Evolutionary conservation across 164 flowering plant genomes (phyloP), one percentile per base, ranked within the genome.

Genomic region (Aristolochia contorta): DNA sequence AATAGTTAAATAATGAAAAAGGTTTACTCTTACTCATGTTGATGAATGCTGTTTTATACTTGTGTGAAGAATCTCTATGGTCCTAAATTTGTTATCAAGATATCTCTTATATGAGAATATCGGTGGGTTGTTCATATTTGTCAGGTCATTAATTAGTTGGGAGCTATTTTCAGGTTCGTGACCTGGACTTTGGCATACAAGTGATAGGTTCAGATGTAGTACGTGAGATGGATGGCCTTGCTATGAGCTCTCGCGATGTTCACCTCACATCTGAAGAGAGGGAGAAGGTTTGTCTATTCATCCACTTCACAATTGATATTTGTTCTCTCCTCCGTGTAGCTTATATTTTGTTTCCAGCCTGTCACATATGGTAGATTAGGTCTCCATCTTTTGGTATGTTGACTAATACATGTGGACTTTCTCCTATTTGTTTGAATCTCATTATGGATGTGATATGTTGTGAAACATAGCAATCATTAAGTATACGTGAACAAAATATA

Each of bases 161-260:
- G 16, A 16, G 9, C 54, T 61, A n/a, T 21, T 33, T 19, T 69
- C 54, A 94, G 99, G 99, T 91, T 58, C 84, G 91, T 62, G 96
- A 94, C 75, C 91, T 94, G 60, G 95, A 94, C 59, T 91, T 90
- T 69, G 60, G 83, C 50, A 69, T 91, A 22, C 58, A 74, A 56
- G 70, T 91, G 37, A 69, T 94, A 49, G 99, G 96, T 46, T 82
- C 87, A 47, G 99, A 94, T 32, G 70, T 86, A 54, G 74, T 82
- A 25, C 89, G 99, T 22, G 99, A 94, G 15, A 66, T 49, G 56
- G 96, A 91, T 72, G 99, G 99, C 49, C 89, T 94, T 54, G 99
- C 99, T 33, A 75, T 86, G 99, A 93, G 99, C 72, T 94, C 99
- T 8, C 81, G 96, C 12, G 91, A 94, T 61, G 97, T 88, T 45